Evolutionary conservation across 2,329 filamentous ascomycete genomes (phyloP), one percentile per base, ranked within the genome.

Genomic region (Colletotrichum orchidophilum): DNA sequence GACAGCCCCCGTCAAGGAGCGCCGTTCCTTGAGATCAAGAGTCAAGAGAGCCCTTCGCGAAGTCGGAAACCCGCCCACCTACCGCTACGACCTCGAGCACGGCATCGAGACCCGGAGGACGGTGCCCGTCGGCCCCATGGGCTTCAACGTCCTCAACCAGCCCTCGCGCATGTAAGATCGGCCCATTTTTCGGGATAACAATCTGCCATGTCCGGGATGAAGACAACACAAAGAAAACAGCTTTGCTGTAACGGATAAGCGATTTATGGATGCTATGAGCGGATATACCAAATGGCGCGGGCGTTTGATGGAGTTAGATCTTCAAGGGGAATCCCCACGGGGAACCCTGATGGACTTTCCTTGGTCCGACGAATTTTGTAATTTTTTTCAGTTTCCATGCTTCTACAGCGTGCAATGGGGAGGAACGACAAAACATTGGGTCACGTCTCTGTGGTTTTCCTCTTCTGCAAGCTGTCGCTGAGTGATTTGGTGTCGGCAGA

Each of bases 1-100:
- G 18, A 13, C 46, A 5, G 11, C 31, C 35, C 29, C 31, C 21
- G 55, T 57, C 35, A 65, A 65, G 46, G 52, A 59, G 31, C 63
- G 42, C 26, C 70, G 59, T 60, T 72, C 70, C 24, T 27, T 65
- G 35, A 59, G 61, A 13, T 66, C 70, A 21, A 27, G 70, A 11
- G 66, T 72, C 54, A 72, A 65, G 70, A 59, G 35, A 27, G 65
- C 55, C 1, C 49, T 72, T 42, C 59, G 59, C n/a, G 54, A 72
- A 24, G 53, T 72, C 26, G 70, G 70, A 6, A 46, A 70, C 35
- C 65, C 65, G 46, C 70, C 70, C 21, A 70, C 66, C 42, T 64
- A 70, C 39, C 66, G 59, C 60, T 70, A 69, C 60, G 66, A 72
- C 24, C 65, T 70, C 59, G 66, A 70, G 59, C 65, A 70, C 50